Conservation (phyloP, 2,329 filamentous ascomycete species). For the Botrytis byssoidea region DNA sequence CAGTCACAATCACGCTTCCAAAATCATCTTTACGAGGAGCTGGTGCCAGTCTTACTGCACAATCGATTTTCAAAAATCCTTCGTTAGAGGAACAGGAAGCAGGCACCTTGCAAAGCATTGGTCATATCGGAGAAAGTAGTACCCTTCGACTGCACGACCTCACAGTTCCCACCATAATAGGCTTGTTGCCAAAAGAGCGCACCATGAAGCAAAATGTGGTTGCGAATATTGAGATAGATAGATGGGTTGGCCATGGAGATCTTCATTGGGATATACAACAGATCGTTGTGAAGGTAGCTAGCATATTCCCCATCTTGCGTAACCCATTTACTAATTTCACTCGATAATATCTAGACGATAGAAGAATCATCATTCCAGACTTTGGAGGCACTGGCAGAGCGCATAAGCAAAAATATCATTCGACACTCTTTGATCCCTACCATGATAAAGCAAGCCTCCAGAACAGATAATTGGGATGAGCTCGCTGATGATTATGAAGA, state of each 20-base stretch:
- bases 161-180: constrained; percentile 65
- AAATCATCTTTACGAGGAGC: constrained; percentile 68
- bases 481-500: neutral
- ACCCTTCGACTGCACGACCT: constrained; percentile 52
- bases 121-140: constrained; percentile 13
- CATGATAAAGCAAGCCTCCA: constrained; percentile 22
- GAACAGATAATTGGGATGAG: neutral
- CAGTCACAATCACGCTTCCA: constrained; percentile 55
- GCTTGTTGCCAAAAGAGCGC: constrained; percentile 71
- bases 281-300: constrained; percentile 59
- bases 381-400: constrained; percentile 57
- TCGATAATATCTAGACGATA: constrained; percentile 46
- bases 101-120: neutral
- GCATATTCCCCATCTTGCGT: neutral
- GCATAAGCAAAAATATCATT: constrained; percentile 49
- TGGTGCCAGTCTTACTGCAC: constrained; percentile 51
- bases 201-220: constrained; percentile 64
- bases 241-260: constrained; percentile 46
- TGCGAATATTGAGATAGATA: constrained; percentile 60
- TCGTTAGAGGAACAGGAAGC: neutral
- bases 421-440: constrained; percentile 42
- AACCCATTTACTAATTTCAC: neutral
- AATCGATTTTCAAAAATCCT: constrained; percentile 40
- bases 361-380: constrained; percentile 59
- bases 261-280: constrained; percentile 56